Base-by-base conservation (phyloP, 345 rosid genomes). In the Gossypium herbaceum region DNA sequence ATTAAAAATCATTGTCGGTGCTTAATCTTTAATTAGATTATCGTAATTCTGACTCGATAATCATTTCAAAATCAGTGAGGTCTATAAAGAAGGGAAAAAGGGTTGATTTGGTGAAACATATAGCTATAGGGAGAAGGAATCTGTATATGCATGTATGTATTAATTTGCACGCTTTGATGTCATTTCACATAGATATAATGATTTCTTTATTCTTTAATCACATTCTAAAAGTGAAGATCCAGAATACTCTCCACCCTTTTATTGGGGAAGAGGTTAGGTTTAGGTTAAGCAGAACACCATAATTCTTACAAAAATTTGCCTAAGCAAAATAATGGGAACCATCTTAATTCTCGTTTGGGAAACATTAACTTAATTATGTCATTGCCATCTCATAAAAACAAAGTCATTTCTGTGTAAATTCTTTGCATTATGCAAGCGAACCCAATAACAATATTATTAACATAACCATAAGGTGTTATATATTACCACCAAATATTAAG, bases 121-220 rank as follows among this genome's bases (percentile, higher is more conserved):
- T 11, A 41, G 39, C 19, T 34, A 34, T 5, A 34, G 41, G 41
- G 41, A 34, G 41, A 34, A 5, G 41, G 41, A 34, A 34, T 34
- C 7, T 34, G 41, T 34, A 34, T 34, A 34, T 5, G 41, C 7
- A 34, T 34, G 39, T 39, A 73, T n/a, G 12, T 61, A 34, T 22
- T 44, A 22, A 67, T 22, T 15, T 54, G 79, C 85, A 79, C 77
- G 81, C 85, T 77, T 27, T 55, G 67, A 60, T 58, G 74, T 82
- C 82, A 44, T 65, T 67, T 82, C 80, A 57, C 19, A 25, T n/a
- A 0, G 24, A 64, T 64, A 1, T 45, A 12, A 45, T 45, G 12
- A 45, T 45, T 45, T 20, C 68, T 75, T 71, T 12, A 4, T 24
- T 52, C 25, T 60, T 63, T 68, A 22, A 43, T 44, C n/a, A 71